Percentiles rank a stretch among this genome's conserved stretches.
These are phyloP conservation scores for Sanghuangporus weigelae DNA, from an alignment of 1,284 basidiomycete genomes.

Conservation along the genomic window DNA sequence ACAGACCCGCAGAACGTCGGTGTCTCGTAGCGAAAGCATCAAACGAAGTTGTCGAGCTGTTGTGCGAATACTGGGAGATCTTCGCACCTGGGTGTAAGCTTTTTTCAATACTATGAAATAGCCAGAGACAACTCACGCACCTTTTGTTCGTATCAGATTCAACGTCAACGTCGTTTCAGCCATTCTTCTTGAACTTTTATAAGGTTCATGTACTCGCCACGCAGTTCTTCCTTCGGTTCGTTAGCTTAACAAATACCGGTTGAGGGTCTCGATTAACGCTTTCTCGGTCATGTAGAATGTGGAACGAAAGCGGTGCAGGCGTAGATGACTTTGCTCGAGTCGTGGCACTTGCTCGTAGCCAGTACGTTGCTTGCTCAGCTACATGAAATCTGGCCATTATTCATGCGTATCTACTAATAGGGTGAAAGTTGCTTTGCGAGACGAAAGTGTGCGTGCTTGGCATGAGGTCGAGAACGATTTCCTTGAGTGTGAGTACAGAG, in stretches of 20 bases:
- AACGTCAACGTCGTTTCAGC: slow-evolving; percentile 80
- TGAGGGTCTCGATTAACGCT: not conserved
- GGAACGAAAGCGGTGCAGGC: slow-evolving; percentile 88
- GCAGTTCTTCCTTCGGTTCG: slow-evolving; percentile 76
- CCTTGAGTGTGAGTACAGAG: slow-evolving; percentile 79
- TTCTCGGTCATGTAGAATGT: slow-evolving; percentile 50
- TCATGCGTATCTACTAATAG: slow-evolving; percentile 31
- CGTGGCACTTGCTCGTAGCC: slow-evolving; percentile 78
- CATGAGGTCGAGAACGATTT: slow-evolving; percentile 85
- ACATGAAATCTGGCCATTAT: not conserved
- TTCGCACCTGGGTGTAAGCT: slow-evolving; percentile 71
- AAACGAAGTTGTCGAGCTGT: slow-evolving; percentile 80
- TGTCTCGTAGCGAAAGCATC: slow-evolving; percentile 88
- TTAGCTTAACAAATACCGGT: not conserved
- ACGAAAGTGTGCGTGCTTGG: slow-evolving; percentile 79
- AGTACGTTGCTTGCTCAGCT: slow-evolving; percentile 47
- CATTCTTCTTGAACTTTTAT: slow-evolving; percentile 86
- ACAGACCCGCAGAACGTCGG: slow-evolving; percentile 68
- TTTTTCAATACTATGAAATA: not conserved
- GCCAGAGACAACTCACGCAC: not conserved
- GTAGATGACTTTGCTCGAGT: slow-evolving; percentile 78
- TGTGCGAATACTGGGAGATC: slow-evolving; percentile 85
- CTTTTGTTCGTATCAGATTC: slow-evolving; percentile 48
- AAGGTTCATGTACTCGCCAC: slow-evolving; percentile 81
- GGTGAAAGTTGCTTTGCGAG: slow-evolving; percentile 71